Evolutionary conservation across 2,329 filamentous ascomycete species (phyloP).

Genomic region (Emergomyces africanus): DNA sequence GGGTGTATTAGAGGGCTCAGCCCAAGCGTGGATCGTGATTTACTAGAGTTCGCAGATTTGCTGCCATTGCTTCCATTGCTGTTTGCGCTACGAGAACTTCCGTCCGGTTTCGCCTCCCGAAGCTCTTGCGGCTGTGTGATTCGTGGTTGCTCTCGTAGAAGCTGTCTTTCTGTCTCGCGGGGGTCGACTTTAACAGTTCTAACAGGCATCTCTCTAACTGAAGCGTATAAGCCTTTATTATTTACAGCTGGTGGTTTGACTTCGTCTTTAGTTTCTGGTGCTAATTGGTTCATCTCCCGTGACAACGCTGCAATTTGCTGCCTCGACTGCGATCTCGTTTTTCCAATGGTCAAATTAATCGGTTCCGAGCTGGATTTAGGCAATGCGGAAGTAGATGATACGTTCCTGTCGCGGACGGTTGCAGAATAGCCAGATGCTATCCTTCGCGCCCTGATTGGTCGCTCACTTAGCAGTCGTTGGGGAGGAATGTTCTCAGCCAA

Average conservation of each 20-base stretch:
- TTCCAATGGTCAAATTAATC: slow-evolving; percentile 25
- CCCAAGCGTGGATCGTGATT: slow-evolving; percentile 15
- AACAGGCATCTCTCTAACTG: neutral
- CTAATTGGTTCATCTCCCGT: slow-evolving; percentile 11
- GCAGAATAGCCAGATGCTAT: slow-evolving; percentile 23
- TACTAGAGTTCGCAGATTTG: slow-evolving; percentile 6
- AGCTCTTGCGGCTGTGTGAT: neutral
- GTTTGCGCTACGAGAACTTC: neutral
- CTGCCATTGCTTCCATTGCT: neutral
- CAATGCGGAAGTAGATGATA: slow-evolving; percentile 15
- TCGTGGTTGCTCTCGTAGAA: neutral
- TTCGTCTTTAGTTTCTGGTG: slow-evolving; percentile 13
- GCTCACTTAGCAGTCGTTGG: slow-evolving; percentile 25
- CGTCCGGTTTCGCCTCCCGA: neutral
- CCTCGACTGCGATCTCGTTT: slow-evolving; percentile 31
- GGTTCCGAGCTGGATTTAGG: slow-evolving; percentile 22
- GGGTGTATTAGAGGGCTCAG: slow-evolving; percentile 25
- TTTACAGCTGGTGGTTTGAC: slow-evolving; percentile 7
- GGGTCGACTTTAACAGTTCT: slow-evolving; percentile 1
- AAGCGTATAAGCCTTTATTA: neutral
- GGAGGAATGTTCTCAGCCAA: slow-evolving; percentile 3
- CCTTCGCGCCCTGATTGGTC: slow-evolving; percentile 27
- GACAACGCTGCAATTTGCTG: slow-evolving; percentile 21
- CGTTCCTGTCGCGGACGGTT: slow-evolving; percentile 21
- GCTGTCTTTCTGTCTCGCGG: neutral